These are phyloP conservation scores for Glaciozyma antarctica DNA, from an alignment of 768 basidiomycete genomes.

Conservation along the genomic window DNA sequence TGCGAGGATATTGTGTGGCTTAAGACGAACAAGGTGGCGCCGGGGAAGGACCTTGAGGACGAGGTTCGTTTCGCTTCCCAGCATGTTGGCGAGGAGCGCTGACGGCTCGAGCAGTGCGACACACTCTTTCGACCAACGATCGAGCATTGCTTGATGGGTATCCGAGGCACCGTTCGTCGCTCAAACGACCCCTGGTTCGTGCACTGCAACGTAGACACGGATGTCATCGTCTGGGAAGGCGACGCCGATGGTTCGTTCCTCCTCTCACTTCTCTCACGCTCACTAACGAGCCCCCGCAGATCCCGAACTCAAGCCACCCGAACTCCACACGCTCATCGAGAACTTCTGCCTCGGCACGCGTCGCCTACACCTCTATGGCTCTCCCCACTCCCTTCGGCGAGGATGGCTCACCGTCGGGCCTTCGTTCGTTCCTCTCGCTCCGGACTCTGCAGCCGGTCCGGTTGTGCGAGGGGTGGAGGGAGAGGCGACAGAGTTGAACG, in stretches of 20 bases:
- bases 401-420: constrained; percentile 78
- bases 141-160: constrained; percentile 94
- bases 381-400: constrained; percentile 54
- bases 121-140: constrained; percentile 81
- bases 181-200: constrained; percentile 95
- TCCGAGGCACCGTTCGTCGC: constrained; percentile 87
- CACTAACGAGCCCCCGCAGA: constrained; percentile 42
- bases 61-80: constrained; percentile 35
- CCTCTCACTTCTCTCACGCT: not conserved
- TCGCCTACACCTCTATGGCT: constrained; percentile 80
- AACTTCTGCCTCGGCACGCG: constrained; percentile 93
- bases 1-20: constrained; percentile 99
- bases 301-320: constrained; percentile 79
- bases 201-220: constrained; percentile 97
- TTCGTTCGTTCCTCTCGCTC: not conserved
- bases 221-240: constrained; percentile 94
- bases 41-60: constrained; percentile 66
- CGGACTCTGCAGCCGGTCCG: constrained; percentile 34
- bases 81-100: constrained; percentile 50
- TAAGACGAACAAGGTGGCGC: constrained; percentile 64
- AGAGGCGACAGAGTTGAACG: constrained; percentile 35
- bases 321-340: constrained; percentile 91
- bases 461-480: constrained; percentile 34
- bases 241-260: constrained; percentile 48
- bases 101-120: constrained; percentile 56